These are phyloP conservation scores for Pichia nanzhaoensis DNA, from an alignment of 805 yeast species.

Conservation along the genomic window DNA sequence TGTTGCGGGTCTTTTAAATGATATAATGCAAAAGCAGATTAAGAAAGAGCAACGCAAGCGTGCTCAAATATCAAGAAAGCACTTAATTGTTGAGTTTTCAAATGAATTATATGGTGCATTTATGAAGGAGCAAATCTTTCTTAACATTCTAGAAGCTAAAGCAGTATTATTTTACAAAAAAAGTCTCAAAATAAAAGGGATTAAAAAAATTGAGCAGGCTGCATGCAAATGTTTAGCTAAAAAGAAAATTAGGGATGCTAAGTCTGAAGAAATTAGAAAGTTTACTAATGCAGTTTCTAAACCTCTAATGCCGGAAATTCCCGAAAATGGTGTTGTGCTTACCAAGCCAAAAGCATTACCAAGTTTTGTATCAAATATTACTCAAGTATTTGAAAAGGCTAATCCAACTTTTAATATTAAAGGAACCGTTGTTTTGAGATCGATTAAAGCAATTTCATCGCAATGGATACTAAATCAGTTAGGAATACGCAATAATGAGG, in stretches of 20 bases:
- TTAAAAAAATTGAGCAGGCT: conserved; percentile 29
- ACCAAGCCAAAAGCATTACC: no score
- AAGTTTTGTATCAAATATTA: not conserved
- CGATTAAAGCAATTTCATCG: conserved; percentile 24
- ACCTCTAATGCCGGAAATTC: conserved; percentile 1
- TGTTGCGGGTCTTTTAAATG: conserved; percentile 9
- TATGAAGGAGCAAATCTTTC: conserved; percentile 47
- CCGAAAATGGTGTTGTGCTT: no score
- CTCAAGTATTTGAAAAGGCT: conserved; percentile 2
- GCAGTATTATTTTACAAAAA: conserved; percentile 38
- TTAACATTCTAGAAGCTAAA: conserved; percentile 34
- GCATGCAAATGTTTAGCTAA: conserved; percentile 23
- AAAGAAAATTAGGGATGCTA: conserved; percentile 31
- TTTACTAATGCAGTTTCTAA: conserved; percentile 26
- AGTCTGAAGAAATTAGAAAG: conserved; percentile 32
- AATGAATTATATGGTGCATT: conserved; percentile 54
- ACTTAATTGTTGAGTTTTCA: conserved; percentile 30
- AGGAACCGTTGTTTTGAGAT: conserved; percentile 32
- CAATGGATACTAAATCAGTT: conserved; percentile 21
- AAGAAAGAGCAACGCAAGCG: conserved; percentile 6
- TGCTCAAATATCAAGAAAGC: conserved; percentile 27
- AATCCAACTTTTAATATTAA: conserved; percentile 3
- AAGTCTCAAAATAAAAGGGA: conserved; percentile 26
- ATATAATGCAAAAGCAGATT: not conserved
- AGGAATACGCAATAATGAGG: conserved; percentile 19